A percentile compares a stretch with the other conserved stretches of the same genome.
phyloP scores from a whole-genome alignment of 2,329 filamentous ascomycete genomes.

The Cordyceps javanica region DNA sequence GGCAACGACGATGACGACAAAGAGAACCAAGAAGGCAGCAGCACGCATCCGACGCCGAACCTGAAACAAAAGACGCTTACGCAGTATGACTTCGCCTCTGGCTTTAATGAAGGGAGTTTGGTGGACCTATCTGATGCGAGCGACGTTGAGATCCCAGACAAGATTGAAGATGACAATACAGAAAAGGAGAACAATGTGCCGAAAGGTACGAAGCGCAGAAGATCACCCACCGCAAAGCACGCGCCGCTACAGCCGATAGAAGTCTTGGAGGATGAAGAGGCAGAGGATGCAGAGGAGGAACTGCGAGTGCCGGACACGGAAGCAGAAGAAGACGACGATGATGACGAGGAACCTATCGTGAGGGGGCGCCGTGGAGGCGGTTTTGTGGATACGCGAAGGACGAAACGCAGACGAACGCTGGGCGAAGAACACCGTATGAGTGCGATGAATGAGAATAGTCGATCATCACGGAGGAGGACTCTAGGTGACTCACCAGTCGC shows the following conservation, averaged over 20 bases:
- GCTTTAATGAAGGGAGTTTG: slow-evolving; percentile 28
- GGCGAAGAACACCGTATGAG: slow-evolving; percentile 19
- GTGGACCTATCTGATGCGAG: slow-evolving; percentile 13
- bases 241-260: not conserved
- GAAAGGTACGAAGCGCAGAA: not conserved
- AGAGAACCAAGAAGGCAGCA: slow-evolving; percentile 29
- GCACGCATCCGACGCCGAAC: not conserved
- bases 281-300: slow-evolving; percentile 18
- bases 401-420: slow-evolving; percentile 24
- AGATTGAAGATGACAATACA: not conserved
- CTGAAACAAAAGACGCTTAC: slow-evolving; percentile 37
- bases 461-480: slow-evolving; percentile 16
- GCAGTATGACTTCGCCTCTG: slow-evolving; percentile 35
- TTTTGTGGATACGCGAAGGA: not conserved
- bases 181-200: slow-evolving; percentile 17
- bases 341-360: not conserved
- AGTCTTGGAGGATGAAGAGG: not conserved
- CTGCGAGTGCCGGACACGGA: slow-evolving; percentile 19
- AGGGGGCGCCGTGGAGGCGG: slow-evolving; percentile 8
- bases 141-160: slow-evolving; percentile 14
- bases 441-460: slow-evolving; percentile 16
- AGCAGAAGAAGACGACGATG: slow-evolving; percentile 2
- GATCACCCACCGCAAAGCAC: not conserved
- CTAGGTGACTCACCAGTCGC: slow-evolving; percentile 11
- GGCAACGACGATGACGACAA: slow-evolving; percentile 30